Base-by-base conservation (phyloP, 176 grass and related monocot genomes). In the Eremochloa ophiuroides region DNA sequence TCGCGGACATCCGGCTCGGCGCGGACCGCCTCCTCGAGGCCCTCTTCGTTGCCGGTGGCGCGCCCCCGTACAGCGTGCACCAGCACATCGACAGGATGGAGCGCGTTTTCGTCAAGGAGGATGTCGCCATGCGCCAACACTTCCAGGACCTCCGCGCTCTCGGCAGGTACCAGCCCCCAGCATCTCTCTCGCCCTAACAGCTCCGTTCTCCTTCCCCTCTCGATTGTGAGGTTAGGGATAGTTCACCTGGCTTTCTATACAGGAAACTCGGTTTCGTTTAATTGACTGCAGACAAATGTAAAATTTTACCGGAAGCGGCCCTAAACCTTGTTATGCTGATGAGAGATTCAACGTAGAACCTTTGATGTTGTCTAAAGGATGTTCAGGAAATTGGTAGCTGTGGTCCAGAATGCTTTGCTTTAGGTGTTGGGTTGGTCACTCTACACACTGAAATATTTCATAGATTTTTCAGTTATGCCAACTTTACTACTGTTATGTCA, bases 21-120 rank as follows among this genome's bases (percentile, higher is more conserved):
- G 96, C 93, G 22, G 96, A 98, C 66, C 96, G 91, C 62, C 79
- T 99, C 17, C 86, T 99, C 31, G 96, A 99, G 87, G 93, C 93
- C 35, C 87, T 99, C 48, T 89, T 99, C 48, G 30, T 91, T 61
- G 72, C 88, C 59, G 87, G 50, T 71, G 82, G 79, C 27, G 81
- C 69, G 33, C 88, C 81, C 34, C 67, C 84, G 1, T 77, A 89
- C 42, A 77, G 77, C 60, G 75, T 48, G 13, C 46, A 18, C 50
- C 88, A 89, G 39, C 87, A 88, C 26, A 74, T 55, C 48, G 76
- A 82, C 6, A 91, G 65, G 76, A 87, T 77, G 15, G 61, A 75
- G 25, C 84, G 83, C 22, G 68, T 69, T 12, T 27, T 94, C 18
- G 10, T 53, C 63, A 66, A 84, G 38, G 91, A 99, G 88, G 96